Evolutionary conservation across 1,284 basidiomycete genomes (phyloP), one percentile per base, ranked within the genome.

Genomic region (Apiotrichum sp.): DNA sequence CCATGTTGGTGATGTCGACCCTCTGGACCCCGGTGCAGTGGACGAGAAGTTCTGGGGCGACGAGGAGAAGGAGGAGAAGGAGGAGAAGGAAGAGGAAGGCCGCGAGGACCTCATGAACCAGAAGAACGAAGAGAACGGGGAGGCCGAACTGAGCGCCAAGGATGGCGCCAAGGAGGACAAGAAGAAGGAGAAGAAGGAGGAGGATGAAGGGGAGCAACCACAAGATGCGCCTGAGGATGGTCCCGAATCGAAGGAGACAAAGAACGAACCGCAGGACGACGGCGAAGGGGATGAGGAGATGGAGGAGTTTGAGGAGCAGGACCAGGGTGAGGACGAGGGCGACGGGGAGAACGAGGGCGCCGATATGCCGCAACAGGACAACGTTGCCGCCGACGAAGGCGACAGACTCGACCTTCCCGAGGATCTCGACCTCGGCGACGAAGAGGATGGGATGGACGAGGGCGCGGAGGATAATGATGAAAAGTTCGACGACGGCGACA

Each of bases 41-140:
- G 95, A 98, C 69, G 95, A 98, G 77, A 98, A 98, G 78, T 80
- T 98, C 64, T 98, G 96, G 95, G 91, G 87, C 38, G 88, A 93
- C 62, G 87, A 93, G 62, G 70, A 78, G 33, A 75, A 80, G 50
- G 77, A 82, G 52, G 72, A 79, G 40, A 73, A 79, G 35, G 78
- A 68, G 59, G 69, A 75, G 36, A 38, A 38, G 60, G 40, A 41
- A 16, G 56, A 68, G 13, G 67, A 62, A 31, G 64, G 63, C 5
- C 58, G 59, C 29, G 77, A 79, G 55, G 77, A 77, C 55, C 69
- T 74, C 54, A 76, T 75, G 62, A 67, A 78, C 62, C 63, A 78
- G 64, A 73, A 73, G 59, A 69, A 54, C 22, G 63, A 73, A 62
- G 74, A 73, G 53, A 66, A 67, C 36, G 66, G 80, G 34, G 79